These are phyloP conservation scores for Lactifluus pinguis DNA, from an alignment of 768 basidiomycete genomes.

Conservation along the genomic window DNA sequence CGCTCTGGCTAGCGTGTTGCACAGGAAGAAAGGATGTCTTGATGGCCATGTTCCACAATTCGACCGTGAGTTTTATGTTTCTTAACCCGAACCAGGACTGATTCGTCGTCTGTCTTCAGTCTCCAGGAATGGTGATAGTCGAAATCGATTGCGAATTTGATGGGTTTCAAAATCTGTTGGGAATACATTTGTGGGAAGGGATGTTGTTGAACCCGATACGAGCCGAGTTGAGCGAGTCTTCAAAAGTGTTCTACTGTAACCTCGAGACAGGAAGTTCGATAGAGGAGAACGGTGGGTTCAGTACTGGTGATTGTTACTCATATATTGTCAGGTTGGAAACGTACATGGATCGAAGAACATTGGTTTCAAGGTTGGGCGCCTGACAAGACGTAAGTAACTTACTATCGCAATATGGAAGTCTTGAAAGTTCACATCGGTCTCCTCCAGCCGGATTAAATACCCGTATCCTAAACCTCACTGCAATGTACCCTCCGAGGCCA, in stretches of 20 bases:
- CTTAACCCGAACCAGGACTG: neutral
- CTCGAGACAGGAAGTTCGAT: slow-evolving; percentile 31
- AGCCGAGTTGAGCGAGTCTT: slow-evolving; percentile 25
- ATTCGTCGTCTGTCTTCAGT: slow-evolving; percentile 21
- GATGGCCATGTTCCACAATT: slow-evolving; percentile 37
- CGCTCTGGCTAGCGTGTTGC: slow-evolving; percentile 37
- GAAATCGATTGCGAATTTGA: slow-evolving; percentile 30
- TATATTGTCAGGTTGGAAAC: slow-evolving; percentile 35
- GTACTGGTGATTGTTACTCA: too few relatives aligned
- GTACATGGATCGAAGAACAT: slow-evolving; percentile 32
- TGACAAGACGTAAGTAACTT: neutral
- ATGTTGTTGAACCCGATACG: slow-evolving; percentile 28
- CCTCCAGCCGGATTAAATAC: slow-evolving; percentile 24
- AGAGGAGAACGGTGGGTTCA: slow-evolving; percentile 34
- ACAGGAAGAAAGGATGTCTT: slow-evolving; percentile 28
- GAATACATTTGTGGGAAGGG: slow-evolving; percentile 36
- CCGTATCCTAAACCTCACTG: slow-evolving; percentile 37
- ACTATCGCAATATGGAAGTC: neutral
- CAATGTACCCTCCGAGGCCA: slow-evolving; percentile 31
- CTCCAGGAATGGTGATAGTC: slow-evolving; percentile 37
- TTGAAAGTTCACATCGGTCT: neutral
- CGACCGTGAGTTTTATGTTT: slow-evolving; percentile 28
- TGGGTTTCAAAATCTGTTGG: slow-evolving; percentile 30
- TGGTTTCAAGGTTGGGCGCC: slow-evolving; percentile 30
- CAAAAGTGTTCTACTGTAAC: slow-evolving; percentile 34